phyloP scores from a whole-genome alignment of 352 stramenopile species.

The Globisporangium spiculum region DNA sequence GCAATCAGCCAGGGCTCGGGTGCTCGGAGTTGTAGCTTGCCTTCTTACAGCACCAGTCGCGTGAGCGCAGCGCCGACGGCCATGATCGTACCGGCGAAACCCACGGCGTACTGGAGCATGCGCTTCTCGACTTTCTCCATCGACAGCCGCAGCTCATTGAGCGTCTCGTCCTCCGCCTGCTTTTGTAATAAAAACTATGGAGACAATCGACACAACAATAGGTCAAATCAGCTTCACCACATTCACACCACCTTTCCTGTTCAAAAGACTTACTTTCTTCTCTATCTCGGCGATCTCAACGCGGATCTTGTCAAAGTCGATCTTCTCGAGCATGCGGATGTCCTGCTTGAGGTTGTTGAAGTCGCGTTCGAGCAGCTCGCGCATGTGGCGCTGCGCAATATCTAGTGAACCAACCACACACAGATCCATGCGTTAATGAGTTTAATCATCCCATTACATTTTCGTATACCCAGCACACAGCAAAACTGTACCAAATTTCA shows the following conservation, averaged over 20 bases:
- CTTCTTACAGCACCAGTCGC: conserved; percentile 63
- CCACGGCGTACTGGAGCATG: conserved; percentile 86
- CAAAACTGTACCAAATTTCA: conserved; percentile 75
- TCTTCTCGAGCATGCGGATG: conserved; percentile 89
- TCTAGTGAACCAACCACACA: conserved; percentile 29
- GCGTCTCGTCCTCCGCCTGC: conserved; percentile 82
- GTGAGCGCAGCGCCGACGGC: conserved; percentile 73
- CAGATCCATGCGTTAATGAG: not conserved
- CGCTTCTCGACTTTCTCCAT: conserved; percentile 90
- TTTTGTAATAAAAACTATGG: conserved; percentile 79
- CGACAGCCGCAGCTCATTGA: conserved; percentile 82
- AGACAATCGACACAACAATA: no score
- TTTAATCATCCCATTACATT: not conserved
- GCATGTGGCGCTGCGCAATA: conserved; percentile 86
- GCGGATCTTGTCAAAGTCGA: conserved; percentile 88
- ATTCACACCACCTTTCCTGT: not conserved
- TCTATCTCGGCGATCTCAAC: conserved; percentile 86
- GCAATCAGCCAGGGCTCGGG: not conserved
- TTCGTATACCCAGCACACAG: not conserved
- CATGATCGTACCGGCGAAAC: conserved; percentile 88
- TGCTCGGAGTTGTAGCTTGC: not conserved
- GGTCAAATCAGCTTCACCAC: not conserved
- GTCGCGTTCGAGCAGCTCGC: conserved; percentile 84
- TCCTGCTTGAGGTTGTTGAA: conserved; percentile 90
- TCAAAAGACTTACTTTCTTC: conserved; percentile 44